These are phyloP conservation scores for Lathyrus oleraceus DNA, from an alignment of 306 rosid genomes.

Conservation along the genomic window DNA sequence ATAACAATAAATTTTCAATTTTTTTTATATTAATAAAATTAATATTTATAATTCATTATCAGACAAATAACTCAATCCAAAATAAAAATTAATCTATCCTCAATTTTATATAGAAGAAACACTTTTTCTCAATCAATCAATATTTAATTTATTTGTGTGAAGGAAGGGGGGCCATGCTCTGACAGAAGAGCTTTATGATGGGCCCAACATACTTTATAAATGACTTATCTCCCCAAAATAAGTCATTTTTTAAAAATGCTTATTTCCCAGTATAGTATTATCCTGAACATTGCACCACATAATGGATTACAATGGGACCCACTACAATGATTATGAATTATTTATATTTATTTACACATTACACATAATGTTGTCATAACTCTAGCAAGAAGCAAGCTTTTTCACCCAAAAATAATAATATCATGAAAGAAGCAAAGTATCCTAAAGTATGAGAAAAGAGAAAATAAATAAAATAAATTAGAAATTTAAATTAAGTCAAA, in stretches of 20 bases:
- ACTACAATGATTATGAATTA: constrained; percentile 39
- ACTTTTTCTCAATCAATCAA: neutral
- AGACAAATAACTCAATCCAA: neutral
- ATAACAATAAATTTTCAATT: no score
- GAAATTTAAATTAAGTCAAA: neutral
- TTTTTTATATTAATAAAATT: no score
- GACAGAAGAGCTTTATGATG: constrained; percentile 36
- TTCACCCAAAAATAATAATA: no score
- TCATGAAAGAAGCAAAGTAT: neutral
- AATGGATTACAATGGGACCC: constrained; percentile 34
- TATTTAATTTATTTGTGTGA: neutral
- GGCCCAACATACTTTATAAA: constrained; percentile 30
- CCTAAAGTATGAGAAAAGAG: neutral
- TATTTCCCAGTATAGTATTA: neutral
- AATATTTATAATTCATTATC: no score
- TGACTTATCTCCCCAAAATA: neutral
- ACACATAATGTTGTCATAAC: neutral
- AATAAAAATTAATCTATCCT: neutral
- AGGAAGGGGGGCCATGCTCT: constrained; percentile 18
- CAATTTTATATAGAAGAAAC: neutral
- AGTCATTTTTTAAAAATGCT: neutral
- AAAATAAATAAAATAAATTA: neutral
- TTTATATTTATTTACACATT: neutral
- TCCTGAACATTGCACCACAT: neutral
- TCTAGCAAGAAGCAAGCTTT: no score